phyloP scores from a whole-genome alignment of 495 filamentous ascomycete genomes.

The Aspergillus avenaceus region DNA sequence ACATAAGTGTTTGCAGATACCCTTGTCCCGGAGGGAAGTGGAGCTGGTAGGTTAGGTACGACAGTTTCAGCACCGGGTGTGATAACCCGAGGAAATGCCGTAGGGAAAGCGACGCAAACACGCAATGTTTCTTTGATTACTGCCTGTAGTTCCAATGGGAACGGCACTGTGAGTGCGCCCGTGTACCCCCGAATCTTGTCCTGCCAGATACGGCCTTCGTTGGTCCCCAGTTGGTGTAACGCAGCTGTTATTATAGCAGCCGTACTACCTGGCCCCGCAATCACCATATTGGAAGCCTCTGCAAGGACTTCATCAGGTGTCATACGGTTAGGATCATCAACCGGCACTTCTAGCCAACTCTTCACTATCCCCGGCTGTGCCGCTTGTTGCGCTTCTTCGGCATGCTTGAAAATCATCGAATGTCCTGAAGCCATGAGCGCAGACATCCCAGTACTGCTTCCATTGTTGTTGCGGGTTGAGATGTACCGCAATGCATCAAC shows the following conservation, averaged over 20 bases:
- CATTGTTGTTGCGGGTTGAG: not conserved
- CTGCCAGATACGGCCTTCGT: conserved; percentile 15
- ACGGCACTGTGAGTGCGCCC: conserved; percentile 12
- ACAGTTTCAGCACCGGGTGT: conserved; percentile 13
- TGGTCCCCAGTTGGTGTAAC: conserved; percentile 10
- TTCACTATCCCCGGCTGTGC: conserved; percentile 13
- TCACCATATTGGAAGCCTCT: conserved; percentile 12
- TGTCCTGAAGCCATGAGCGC: conserved; percentile 3
- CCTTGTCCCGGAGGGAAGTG: conserved; percentile 56
- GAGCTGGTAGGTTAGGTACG: conserved; percentile 26
- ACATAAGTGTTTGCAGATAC: conserved; percentile 56
- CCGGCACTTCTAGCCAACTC: conserved; percentile 12
- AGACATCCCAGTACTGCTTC: not conserved
- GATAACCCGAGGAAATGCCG: conserved; percentile 51
- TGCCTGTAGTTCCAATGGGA: conserved; percentile 56
- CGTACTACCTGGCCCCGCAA: conserved; percentile 16
- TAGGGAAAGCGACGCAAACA: conserved; percentile 67
- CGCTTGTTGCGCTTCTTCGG: not conserved
- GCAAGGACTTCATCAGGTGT: conserved; percentile 5
- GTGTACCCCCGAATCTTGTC: conserved; percentile 7
- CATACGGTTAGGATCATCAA: conserved; percentile 11
- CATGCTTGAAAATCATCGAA: conserved; percentile 1
- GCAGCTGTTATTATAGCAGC: conserved; percentile 12
- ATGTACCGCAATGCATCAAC: conserved; percentile 1
- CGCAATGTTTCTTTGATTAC: conserved; percentile 73